These are phyloP conservation scores for Schizosaccharomyces octosporus DNA, from an alignment of 805 yeast species.

Conservation along the genomic window DNA sequence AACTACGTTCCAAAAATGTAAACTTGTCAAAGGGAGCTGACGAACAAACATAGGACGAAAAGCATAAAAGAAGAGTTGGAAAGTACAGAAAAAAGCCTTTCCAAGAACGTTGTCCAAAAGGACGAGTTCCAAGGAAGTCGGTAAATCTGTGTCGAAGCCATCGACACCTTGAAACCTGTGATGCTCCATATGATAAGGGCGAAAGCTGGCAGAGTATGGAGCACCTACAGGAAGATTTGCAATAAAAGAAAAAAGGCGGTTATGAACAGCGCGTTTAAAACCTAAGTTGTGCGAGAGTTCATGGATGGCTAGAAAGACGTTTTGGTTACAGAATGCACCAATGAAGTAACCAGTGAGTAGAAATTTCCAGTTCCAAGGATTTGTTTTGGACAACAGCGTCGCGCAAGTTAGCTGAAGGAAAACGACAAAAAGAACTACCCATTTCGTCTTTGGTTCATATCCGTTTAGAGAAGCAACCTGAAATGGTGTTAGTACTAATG, in stretches of 20 bases:
- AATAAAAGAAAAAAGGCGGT: conserved; percentile 51
- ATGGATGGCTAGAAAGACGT: conserved; percentile 66
- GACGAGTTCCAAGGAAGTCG: conserved; percentile 54
- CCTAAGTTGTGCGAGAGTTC: conserved; percentile 69
- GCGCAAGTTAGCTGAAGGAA: conserved; percentile 43
- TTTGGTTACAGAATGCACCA: conserved; percentile 74
- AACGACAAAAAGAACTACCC: conserved; percentile 42
- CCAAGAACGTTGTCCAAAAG: conserved; percentile 56
- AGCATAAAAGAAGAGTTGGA: conserved; percentile 73
- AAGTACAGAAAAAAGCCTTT: conserved; percentile 65
- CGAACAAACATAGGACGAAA: conserved; percentile 72
- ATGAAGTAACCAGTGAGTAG: conserved; percentile 42
- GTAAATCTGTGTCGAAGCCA: conserved; percentile 63
- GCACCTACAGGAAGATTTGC: conserved; percentile 71
- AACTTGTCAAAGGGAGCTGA: conserved; percentile 42
- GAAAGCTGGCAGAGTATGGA: conserved; percentile 70
- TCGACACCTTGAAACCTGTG: conserved; percentile 79
- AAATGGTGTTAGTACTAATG: background rate
- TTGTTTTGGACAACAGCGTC: conserved; percentile 29
- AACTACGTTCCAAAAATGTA: conserved; percentile 28
- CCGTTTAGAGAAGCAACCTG: conserved; percentile 47
- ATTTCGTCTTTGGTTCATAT: conserved; percentile 66
- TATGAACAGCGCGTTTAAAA: conserved; percentile 53
- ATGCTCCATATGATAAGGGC: conserved; percentile 76
- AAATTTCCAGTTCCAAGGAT: conserved; percentile 29